These are phyloP conservation scores for Rhodotorula paludigena DNA, from an alignment of 768 basidiomycete species.

Conservation along the genomic window DNA sequence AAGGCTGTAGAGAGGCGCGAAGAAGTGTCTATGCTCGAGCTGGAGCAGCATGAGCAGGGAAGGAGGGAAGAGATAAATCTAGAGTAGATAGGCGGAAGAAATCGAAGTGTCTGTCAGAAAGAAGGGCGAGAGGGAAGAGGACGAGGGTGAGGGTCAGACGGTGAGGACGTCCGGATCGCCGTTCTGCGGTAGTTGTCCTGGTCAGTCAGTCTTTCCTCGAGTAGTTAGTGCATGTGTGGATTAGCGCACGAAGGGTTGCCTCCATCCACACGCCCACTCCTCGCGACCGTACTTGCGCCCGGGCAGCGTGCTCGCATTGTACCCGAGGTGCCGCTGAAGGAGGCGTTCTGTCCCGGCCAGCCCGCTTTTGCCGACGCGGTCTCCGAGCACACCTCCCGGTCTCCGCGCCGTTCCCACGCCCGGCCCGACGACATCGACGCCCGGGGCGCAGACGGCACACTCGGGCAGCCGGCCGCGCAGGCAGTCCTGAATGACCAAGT, in stretches of 20 bases:
- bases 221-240: neutral
- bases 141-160: neutral
- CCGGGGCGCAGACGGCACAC: slow-evolving; percentile 18
- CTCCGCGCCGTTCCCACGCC: neutral
- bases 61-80: neutral
- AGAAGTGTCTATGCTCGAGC: neutral
- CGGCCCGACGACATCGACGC: neutral
- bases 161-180: slow-evolving; percentile 27
- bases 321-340: slow-evolving; percentile 22
- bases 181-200: neutral
- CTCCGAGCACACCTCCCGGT: neutral
- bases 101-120: neutral
- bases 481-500: slow-evolving; percentile 31
- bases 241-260: slow-evolving; percentile 31
- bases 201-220: neutral
- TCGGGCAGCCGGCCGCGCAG: slow-evolving; percentile 8
- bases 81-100: neutral
- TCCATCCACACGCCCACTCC: slow-evolving; percentile 32
- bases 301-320: slow-evolving; percentile 24
- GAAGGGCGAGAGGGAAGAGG: too few relatives aligned
- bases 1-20: neutral
- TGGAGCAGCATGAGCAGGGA: neutral
- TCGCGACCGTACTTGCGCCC: slow-evolving; percentile 27
- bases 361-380: slow-evolving; percentile 26
- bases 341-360: slow-evolving; percentile 20